Evolutionary conservation across 805 yeast genomes (phyloP).

Genomic region (Tanozyma kutaoensis): DNA sequence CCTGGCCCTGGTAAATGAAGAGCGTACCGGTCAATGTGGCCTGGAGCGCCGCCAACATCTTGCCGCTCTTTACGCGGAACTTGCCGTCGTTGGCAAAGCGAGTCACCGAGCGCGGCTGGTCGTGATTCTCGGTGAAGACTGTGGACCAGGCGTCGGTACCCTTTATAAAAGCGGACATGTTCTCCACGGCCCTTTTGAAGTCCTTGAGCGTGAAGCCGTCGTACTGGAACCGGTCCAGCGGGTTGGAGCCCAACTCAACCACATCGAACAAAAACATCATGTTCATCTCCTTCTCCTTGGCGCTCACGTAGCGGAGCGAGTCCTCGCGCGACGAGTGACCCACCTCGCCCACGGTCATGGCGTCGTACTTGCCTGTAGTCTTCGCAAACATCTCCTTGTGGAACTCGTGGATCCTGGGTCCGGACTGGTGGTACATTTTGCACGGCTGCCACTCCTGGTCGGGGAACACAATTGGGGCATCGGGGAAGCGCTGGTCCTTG

Average conservation of each 20-base stretch:
- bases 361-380: slow-evolving; percentile 32
- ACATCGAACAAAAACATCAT: slow-evolving; percentile 22
- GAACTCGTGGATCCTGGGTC: slow-evolving; percentile 47
- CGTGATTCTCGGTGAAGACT: slow-evolving; percentile 43
- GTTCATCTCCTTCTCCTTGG: slow-evolving; percentile 20
- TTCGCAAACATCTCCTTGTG: slow-evolving; percentile 35
- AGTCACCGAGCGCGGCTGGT: slow-evolving; percentile 40
- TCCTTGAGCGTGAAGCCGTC: slow-evolving; percentile 20
- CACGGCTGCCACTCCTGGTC: slow-evolving; percentile 27
- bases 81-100: slow-evolving; percentile 33
- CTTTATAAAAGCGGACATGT: slow-evolving; percentile 24
- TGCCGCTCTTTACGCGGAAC: slow-evolving; percentile 27
- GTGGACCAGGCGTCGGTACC: slow-evolving; percentile 47
- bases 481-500: slow-evolving; percentile 30
- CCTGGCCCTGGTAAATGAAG: slow-evolving; percentile 50
- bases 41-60: slow-evolving; percentile 33
- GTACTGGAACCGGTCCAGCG: slow-evolving; percentile 20
- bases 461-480: slow-evolving; percentile 34
- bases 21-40: slow-evolving; percentile 38
- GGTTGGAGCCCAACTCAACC: slow-evolving; percentile 24
- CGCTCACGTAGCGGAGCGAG: slow-evolving; percentile 29
- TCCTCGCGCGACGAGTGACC: slow-evolving; percentile 29
- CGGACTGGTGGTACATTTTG: slow-evolving; percentile 19
- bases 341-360: slow-evolving; percentile 46
- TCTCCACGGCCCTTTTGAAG: slow-evolving; percentile 25